Conservation (phyloP, 331 rosid species). For the Dryas integrifolia region DNA sequence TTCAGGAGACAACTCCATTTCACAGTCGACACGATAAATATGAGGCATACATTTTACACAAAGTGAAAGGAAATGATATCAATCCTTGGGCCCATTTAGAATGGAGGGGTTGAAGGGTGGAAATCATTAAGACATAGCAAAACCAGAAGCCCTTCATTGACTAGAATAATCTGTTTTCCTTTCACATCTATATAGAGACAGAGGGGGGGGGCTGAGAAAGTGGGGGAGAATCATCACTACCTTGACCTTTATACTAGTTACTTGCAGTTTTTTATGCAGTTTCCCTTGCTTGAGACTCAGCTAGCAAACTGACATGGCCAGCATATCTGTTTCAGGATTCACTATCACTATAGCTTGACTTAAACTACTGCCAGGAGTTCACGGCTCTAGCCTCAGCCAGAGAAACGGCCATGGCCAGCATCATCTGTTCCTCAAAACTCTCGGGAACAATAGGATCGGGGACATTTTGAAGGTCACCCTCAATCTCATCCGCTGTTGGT, state of each 20-base stretch:
- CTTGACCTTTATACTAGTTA: slow-evolving; percentile 44
- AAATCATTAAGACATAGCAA: slow-evolving; percentile 34
- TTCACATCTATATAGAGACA: slow-evolving; percentile 44
- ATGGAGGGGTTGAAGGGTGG: not conserved
- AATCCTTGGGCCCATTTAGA: not conserved
- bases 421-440: slow-evolving; percentile 97
- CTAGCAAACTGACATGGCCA: slow-evolving; percentile 34
- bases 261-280: slow-evolving; percentile 32
- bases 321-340: slow-evolving; percentile 23
- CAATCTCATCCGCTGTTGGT: slow-evolving; percentile 48
- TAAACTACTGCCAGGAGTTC: slow-evolving; percentile 69
- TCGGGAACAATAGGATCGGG: slow-evolving; percentile 66
- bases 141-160: slow-evolving; percentile 52
- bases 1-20: not conserved
- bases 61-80: not conserved
- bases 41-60: not conserved
- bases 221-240: slow-evolving; percentile 42
- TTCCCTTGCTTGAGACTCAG: slow-evolving; percentile 34
- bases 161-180: slow-evolving; percentile 50
- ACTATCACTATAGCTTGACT: slow-evolving; percentile 21
- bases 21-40: not conserved
- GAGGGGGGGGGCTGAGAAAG: slow-evolving; percentile 17
- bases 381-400: slow-evolving; percentile 79
- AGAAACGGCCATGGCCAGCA: slow-evolving; percentile 97
- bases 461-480: slow-evolving; percentile 46